Conservation (phyloP, 2,329 filamentous ascomycete genomes). For the Claviceps capensis region DNA sequence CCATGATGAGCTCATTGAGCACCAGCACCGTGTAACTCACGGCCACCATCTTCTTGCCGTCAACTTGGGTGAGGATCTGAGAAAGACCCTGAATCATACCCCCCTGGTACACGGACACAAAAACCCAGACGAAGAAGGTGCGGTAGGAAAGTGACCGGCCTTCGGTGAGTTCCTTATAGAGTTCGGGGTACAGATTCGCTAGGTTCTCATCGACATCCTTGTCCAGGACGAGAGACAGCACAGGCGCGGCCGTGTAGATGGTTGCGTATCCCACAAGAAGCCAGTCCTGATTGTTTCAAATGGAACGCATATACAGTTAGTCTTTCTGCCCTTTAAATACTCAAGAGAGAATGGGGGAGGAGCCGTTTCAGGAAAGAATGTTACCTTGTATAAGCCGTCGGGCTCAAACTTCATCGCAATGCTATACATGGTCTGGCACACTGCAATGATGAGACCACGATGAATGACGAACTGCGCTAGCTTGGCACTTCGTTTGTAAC, state of each 20-base stretch:
- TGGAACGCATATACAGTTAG: conserved; percentile 14
- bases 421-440: conserved; percentile 95
- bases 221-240: conserved; percentile 87
- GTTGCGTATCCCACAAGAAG: conserved; percentile 93
- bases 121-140: conserved; percentile 94
- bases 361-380: too few relatives aligned
- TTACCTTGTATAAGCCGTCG: conserved; percentile 72
- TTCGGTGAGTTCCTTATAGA: conserved; percentile 93
- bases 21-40: conserved; percentile 88
- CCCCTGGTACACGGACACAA: conserved; percentile 90
- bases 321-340: not conserved
- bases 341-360: not conserved
- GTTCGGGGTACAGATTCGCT: conserved; percentile 87
- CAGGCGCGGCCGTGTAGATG: conserved; percentile 84
- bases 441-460: conserved; percentile 83
- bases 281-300: conserved; percentile 54
- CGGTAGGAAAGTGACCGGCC: conserved; percentile 79
- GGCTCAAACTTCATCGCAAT: conserved; percentile 88
- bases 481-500: conserved; percentile 91
- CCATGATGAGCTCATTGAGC: conserved; percentile 93
- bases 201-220: conserved; percentile 89
- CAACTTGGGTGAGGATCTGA: conserved; percentile 71
- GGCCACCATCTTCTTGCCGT: conserved; percentile 64
- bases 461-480: conserved; percentile 97
- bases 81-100: conserved; percentile 89